Percentiles rank a stretch among this genome's conserved stretches.
Conservation (phyloP, 2,329 filamentous ascomycete species). For the Stemphylium beticola region DNA sequence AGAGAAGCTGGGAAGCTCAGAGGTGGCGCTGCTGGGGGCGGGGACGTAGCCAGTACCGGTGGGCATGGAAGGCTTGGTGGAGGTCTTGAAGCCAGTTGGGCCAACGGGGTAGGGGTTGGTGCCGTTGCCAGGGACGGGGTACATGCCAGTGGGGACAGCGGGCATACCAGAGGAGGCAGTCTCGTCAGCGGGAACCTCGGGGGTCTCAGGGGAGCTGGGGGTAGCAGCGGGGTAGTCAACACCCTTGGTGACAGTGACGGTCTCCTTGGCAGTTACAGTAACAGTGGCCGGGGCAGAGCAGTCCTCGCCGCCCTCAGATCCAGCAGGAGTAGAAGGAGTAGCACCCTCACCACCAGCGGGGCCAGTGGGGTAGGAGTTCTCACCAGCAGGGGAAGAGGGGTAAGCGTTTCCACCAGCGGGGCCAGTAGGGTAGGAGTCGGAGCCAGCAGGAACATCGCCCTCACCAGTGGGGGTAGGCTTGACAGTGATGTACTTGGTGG, state of each 20-base stretch:
- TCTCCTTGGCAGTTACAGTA: slow-evolving; percentile 47
- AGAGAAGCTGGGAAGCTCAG: slow-evolving; percentile 31
- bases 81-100: slow-evolving; percentile 42
- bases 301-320: slow-evolving; percentile 26
- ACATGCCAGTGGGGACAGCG: slow-evolving; percentile 28
- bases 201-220: slow-evolving; percentile 6
- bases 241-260: slow-evolving; percentile 45
- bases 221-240: slow-evolving; percentile 14
- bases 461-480: slow-evolving; percentile 12
- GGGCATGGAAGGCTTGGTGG: slow-evolving; percentile 33
- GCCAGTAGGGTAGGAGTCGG: slow-evolving; percentile 1
- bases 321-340: slow-evolving; percentile 10
- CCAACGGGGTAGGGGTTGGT: slow-evolving; percentile 33
- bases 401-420: neutral
- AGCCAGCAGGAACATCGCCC: slow-evolving; percentile 2
- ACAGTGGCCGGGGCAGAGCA: slow-evolving; percentile 45
- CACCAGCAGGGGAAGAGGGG: slow-evolving; percentile 24
- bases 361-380: neutral
- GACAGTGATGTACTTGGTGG: slow-evolving; percentile 42
- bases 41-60: slow-evolving; percentile 24
- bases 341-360: neutral
- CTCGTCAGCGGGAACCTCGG: slow-evolving; percentile 12
- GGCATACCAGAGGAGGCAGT: slow-evolving; percentile 16
- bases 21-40: slow-evolving; percentile 22
- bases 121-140: slow-evolving; percentile 38